Base-by-base conservation (phyloP, 2,329 filamentous ascomycete genomes). In the Alternaria metachromatica region DNA sequence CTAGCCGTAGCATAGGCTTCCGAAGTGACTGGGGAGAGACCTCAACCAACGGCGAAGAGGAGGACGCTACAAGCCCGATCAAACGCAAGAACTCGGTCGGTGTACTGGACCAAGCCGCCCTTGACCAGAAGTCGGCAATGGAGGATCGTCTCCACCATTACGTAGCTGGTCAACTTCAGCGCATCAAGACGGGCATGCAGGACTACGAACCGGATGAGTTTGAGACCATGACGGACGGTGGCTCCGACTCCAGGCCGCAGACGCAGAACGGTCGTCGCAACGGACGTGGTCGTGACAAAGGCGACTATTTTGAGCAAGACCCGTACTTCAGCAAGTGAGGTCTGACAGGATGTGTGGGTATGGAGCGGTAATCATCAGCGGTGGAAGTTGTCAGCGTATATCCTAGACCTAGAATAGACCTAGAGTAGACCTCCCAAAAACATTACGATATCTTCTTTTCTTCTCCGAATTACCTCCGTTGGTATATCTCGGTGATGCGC, bases 1-100 rank as follows among this genome's bases (percentile, higher is more conserved):
- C 92, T 0, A 89, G 88, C 46, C 89, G 95, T 44, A 96, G 93
- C 51, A 94, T 98, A 61, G 92, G 93, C 37, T 89, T 89, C 58
- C 89, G 93, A 57, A 96, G 92, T 76, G 94, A 97, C 80, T 97
- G 84, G 72, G 60, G 60, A 10, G 84, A 85, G 62, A 83, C 62
- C 70, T 83, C 63, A 68, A 72, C 65, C 37, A 76, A 78, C 50
- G 77, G 73, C 23, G 78, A 79, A 15, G 76, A 78, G 3, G 79
- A 80, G 1, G 77, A 78, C 5, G 72, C 72, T 15, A 56, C 51
- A 23, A 67, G 68, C 45, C 76, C 76, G 12, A 62, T 73, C 45
- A 78, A 74, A 51, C 80, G 83, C 45, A 78, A 78, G 65, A 83
- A 81, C 72, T 79, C 82, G 6, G 87, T 89, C 46, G 82, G 81